Evolutionary conservation across 2,329 filamentous ascomycete species (phyloP).

Genomic region (Neofusicoccum laricinum): DNA sequence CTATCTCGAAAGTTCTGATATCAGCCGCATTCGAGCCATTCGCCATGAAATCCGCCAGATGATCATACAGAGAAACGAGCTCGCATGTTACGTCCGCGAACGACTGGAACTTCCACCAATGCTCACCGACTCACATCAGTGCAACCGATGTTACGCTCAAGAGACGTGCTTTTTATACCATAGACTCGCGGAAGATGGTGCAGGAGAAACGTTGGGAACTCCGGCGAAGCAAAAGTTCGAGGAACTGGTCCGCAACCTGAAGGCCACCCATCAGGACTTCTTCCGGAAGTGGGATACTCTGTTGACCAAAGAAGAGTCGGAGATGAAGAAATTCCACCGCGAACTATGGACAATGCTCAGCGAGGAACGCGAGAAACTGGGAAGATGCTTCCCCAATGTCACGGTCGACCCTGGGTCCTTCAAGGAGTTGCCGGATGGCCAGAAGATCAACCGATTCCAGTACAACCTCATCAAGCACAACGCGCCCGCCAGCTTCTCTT

Average conservation of each 20-base stretch:
- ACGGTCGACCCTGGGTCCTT: conserved; percentile 76
- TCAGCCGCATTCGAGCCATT: conserved; percentile 78
- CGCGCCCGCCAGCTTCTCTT: conserved; percentile 66
- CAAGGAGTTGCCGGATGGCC: conserved; percentile 64
- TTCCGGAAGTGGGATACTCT: conserved; percentile 94
- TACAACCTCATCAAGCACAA: conserved; percentile 80
- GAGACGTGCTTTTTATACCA: conserved; percentile 91
- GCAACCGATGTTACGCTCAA: conserved; percentile 86
- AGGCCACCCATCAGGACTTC: conserved; percentile 70
- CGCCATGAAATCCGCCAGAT: conserved; percentile 89
- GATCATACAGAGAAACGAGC: conserved; percentile 90
- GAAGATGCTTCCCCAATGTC: conserved; percentile 85
- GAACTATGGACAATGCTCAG: conserved; percentile 98
- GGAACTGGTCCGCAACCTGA: conserved; percentile 75
- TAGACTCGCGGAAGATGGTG: conserved; percentile 80
- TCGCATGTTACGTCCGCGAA: conserved; percentile 81
- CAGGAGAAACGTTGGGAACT: conserved; percentile 76
- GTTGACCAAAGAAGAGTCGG: conserved; percentile 90
- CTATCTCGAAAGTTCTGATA: conserved; percentile 89
- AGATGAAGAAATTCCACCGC: conserved; percentile 78
- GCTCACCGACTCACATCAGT: conserved; percentile 77
- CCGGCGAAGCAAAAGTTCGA: conserved; percentile 78
- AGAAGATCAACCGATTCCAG: conserved; percentile 86
- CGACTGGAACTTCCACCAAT: conserved; percentile 81
- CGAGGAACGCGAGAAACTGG: conserved; percentile 78